These are phyloP conservation scores for Diplogelasinospora grovesii DNA, from an alignment of 495 filamentous ascomycete species.

Conservation along the genomic window DNA sequence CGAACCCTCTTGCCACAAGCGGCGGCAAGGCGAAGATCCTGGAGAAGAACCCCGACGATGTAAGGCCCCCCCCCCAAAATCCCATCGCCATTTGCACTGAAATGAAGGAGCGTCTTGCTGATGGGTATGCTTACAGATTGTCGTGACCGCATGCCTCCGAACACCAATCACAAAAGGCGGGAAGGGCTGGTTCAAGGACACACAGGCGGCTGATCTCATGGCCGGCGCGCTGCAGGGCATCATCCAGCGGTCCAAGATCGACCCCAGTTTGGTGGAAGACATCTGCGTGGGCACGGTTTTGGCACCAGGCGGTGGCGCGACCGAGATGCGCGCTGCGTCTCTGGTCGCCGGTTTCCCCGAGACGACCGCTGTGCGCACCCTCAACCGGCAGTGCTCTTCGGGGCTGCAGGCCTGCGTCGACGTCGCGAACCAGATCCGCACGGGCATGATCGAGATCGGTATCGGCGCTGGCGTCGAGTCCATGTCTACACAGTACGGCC, in stretches of 20 bases:
- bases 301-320: slow-evolving; percentile 88
- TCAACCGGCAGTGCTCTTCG: slow-evolving; percentile 89
- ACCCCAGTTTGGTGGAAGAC: slow-evolving; percentile 81
- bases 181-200: slow-evolving; percentile 94
- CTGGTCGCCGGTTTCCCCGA: slow-evolving; percentile 90
- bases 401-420: slow-evolving; percentile 88
- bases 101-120: slow-evolving; percentile 14
- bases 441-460: slow-evolving; percentile 92
- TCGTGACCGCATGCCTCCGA: slow-evolving; percentile 87
- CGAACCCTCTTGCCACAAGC: slow-evolving; percentile 14
- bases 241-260: slow-evolving; percentile 75
- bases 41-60: slow-evolving; percentile 46
- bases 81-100: background rate
- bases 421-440: slow-evolving; percentile 80
- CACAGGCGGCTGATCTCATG: slow-evolving; percentile 76
- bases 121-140: slow-evolving; percentile 48
- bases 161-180: slow-evolving; percentile 89
- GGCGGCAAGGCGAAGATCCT: slow-evolving; percentile 40
- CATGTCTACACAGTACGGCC: slow-evolving; percentile 91
- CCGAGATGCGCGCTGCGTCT: slow-evolving; percentile 89
- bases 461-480: slow-evolving; percentile 96
- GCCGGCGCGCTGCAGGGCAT: slow-evolving; percentile 75
- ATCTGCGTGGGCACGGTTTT: slow-evolving; percentile 89
- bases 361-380: slow-evolving; percentile 66
- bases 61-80: slow-evolving; percentile 18